Evolutionary conservation across 345 rosid species (phyloP).

Genomic region (Eucalyptus rudis): DNA sequence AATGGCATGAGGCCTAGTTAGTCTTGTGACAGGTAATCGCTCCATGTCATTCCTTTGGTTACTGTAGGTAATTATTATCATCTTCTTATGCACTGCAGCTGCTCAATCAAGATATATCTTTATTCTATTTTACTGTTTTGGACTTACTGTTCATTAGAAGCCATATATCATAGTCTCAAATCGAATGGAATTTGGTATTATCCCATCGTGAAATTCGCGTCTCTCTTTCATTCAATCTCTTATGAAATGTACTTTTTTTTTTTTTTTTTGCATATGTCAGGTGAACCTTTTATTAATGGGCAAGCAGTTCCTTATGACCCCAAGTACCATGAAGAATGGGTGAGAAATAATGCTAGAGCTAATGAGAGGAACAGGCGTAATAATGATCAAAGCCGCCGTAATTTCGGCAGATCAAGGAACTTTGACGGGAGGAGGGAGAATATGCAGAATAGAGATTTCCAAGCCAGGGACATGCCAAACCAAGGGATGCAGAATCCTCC

Average conservation of each 20-base stretch:
- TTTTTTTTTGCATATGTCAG: too few relatives aligned
- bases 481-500: too few relatives aligned
- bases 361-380: too few relatives aligned
- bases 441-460: too few relatives aligned
- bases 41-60: neutral
- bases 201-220: neutral
- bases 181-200: neutral
- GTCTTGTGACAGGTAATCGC: neutral
- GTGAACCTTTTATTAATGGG: too few relatives aligned
- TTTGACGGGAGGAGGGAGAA: too few relatives aligned
- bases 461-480: too few relatives aligned
- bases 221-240: neutral
- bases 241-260: neutral
- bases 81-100: neutral
- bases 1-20: neutral
- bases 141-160: neutral
- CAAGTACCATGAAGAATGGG: too few relatives aligned
- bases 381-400: too few relatives aligned
- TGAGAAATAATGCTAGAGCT: too few relatives aligned
- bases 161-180: neutral
- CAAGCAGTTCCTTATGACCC: too few relatives aligned
- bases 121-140: neutral
- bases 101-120: neutral
- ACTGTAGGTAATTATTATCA: neutral
- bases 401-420: too few relatives aligned